These are phyloP conservation scores for Moesziomyces antarcticus DNA, from an alignment of 1,284 basidiomycete genomes.

Conservation along the genomic window DNA sequence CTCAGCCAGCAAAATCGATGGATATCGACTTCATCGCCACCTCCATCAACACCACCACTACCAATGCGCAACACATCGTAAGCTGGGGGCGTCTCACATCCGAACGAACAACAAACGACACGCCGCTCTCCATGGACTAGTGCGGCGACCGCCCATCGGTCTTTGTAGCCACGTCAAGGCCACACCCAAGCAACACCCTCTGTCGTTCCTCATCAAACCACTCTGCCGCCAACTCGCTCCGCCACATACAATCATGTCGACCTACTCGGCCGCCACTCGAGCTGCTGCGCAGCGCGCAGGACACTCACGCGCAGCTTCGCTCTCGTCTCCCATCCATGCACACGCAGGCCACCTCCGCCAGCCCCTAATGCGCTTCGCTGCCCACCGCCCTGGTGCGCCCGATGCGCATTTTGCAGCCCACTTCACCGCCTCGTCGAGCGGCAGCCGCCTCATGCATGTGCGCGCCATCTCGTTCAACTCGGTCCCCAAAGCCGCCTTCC, in stretches of 20 bases:
- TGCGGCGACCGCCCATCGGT: neutral
- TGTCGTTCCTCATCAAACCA: neutral
- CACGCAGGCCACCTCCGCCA: conserved; percentile 3
- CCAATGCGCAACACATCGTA: neutral
- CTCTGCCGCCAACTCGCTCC: no score
- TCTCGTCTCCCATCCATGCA: neutral
- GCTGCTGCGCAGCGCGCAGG: conserved; percentile 15
- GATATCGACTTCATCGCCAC: neutral
- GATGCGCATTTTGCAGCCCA: conserved; percentile 6
- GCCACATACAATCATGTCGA: conserved; percentile 13
- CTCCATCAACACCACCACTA: neutral
- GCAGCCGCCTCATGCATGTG: conserved; percentile 56
- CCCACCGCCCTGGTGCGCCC: conserved; percentile 18
- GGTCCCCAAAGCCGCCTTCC: conserved; percentile 59
- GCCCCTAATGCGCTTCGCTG: conserved; percentile 20
- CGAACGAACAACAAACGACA: neutral
- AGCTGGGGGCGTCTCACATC: no score
- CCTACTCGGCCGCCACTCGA: conserved; percentile 18
- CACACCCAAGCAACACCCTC: neutral
- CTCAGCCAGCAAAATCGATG: no score
- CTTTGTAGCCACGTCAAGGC: neutral
- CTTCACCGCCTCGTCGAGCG: conserved; percentile 23
- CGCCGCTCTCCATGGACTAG: neutral
- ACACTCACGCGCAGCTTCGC: conserved; percentile 3
- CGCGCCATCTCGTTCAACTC: conserved; percentile 63